phyloP scores from a whole-genome alignment of 495 filamentous ascomycete genomes.

The Polyplosphaeria fusca region DNA sequence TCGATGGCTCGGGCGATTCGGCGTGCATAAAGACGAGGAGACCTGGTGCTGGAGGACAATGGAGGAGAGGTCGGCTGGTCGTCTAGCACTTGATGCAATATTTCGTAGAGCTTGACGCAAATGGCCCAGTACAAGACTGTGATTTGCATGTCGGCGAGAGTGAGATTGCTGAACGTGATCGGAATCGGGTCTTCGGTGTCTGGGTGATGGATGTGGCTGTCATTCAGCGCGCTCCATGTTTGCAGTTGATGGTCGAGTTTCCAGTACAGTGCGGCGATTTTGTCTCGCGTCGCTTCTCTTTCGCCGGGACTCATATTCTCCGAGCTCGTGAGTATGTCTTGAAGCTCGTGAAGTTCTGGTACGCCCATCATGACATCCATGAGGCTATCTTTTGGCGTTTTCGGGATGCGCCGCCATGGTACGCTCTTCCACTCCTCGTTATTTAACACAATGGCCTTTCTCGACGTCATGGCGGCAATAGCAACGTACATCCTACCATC shows the following conservation, averaged over 20 bases:
- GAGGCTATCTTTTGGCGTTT: constrained; percentile 4
- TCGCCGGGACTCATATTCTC: background rate
- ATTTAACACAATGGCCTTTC: constrained; percentile 2
- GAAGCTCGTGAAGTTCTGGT: background rate
- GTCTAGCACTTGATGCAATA: background rate
- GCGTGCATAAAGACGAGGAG: background rate
- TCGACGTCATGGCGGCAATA: background rate
- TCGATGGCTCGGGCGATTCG: background rate
- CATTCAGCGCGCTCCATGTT: background rate
- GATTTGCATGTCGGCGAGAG: background rate
- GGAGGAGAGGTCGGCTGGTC: background rate
- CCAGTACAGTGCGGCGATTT: background rate
- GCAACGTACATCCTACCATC: background rate
- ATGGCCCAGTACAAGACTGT: constrained; percentile 6
- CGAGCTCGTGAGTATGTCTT: background rate
- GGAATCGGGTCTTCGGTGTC: background rate
- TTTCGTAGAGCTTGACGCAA: background rate
- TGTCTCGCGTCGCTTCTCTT: background rate
- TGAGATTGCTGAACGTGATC: background rate
- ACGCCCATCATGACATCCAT: background rate
- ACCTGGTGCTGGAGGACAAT: background rate
- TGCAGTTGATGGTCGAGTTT: background rate
- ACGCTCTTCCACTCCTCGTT: background rate
- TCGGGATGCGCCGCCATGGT: background rate
- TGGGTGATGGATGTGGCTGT: background rate